phyloP scores from a whole-genome alignment of 768 basidiomycete genomes.

The Tubosaeta brunneosetosa region DNA sequence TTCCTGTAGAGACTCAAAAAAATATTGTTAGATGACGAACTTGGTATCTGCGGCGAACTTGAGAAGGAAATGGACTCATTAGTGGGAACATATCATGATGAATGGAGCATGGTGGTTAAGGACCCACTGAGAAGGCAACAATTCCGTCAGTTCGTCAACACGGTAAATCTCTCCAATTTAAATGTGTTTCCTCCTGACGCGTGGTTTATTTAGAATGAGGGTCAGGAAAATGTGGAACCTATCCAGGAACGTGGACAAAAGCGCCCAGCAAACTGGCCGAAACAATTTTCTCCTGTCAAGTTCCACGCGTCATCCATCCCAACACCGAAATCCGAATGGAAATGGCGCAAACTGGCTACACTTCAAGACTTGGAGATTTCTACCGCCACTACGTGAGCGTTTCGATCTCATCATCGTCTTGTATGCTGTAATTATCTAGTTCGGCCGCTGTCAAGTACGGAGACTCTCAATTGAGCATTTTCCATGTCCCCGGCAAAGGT shows the following conservation, averaged over 20 bases:
- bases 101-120: constrained; percentile 63
- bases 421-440: constrained; percentile 13
- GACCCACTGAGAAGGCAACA: constrained; percentile 45
- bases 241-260: constrained; percentile 58
- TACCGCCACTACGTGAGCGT: constrained; percentile 43
- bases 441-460: constrained; percentile 56
- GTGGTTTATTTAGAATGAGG: neutral
- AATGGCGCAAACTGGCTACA: constrained; percentile 49
- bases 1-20: constrained; percentile 48
- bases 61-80: constrained; percentile 64
- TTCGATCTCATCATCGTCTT: neutral
- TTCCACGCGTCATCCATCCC: constrained; percentile 36
- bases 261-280: constrained; percentile 68
- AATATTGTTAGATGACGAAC: constrained; percentile 63
- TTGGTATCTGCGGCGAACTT: constrained; percentile 67
- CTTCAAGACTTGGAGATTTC: constrained; percentile 46
- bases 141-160: constrained; percentile 66
- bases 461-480: constrained; percentile 65
- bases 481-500: constrained; percentile 53
- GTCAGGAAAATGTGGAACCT: constrained; percentile 34
- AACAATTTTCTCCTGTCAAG: constrained; percentile 46
- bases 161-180: constrained; percentile 27
- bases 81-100: constrained; percentile 61
- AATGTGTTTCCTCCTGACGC: neutral
- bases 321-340: constrained; percentile 49